These are phyloP conservation scores for Atkinsonella hypoxylon DNA, from an alignment of 2,329 filamentous ascomycete species.

Conservation along the genomic window DNA sequence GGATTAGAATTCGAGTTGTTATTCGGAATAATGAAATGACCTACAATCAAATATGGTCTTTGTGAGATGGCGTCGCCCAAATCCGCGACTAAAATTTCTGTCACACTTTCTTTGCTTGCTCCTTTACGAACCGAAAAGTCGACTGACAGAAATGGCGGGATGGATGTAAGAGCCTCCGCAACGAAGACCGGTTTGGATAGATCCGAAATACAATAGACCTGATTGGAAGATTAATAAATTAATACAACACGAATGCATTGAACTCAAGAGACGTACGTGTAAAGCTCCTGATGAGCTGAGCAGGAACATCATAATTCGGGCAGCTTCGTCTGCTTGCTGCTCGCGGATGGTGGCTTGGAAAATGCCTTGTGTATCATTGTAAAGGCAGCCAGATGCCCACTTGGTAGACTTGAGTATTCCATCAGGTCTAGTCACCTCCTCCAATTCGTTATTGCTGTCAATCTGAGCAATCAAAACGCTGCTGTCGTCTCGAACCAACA, in stretches of 20 bases:
- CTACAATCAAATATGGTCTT: conserved; percentile 71
- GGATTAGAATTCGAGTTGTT: not conserved
- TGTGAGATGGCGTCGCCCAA: conserved; percentile 63
- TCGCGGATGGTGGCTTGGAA: conserved; percentile 34
- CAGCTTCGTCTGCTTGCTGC: conserved; percentile 25
- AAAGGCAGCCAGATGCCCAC: conserved; percentile 78
- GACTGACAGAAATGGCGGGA: conserved; percentile 62
- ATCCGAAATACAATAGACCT: conserved; percentile 69
- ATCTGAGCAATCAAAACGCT: conserved; percentile 71
- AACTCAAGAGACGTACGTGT: conserved; percentile 41
- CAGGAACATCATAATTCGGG: conserved; percentile 61
- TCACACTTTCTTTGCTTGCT: conserved; percentile 58
- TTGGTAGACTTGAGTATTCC: conserved; percentile 45
- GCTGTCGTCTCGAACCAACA: conserved; percentile 73
- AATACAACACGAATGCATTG: too few species aligned
- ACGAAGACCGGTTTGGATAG: conserved; percentile 60
- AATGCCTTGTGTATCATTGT: conserved; percentile 50
- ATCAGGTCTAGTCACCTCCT: conserved; percentile 61
- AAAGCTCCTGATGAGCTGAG: conserved; percentile 64
- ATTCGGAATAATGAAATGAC: conserved; percentile 14
- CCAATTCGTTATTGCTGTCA: conserved; percentile 66
- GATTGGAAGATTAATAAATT: not conserved
- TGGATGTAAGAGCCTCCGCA: conserved; percentile 64
- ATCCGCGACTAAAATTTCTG: conserved; percentile 73
- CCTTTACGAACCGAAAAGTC: conserved; percentile 60